A percentile compares a stretch with the other conserved stretches of the same genome.
phyloP scores from a whole-genome alignment of 108 stramenopile species.

The Discostella pseudostelligera region DNA sequence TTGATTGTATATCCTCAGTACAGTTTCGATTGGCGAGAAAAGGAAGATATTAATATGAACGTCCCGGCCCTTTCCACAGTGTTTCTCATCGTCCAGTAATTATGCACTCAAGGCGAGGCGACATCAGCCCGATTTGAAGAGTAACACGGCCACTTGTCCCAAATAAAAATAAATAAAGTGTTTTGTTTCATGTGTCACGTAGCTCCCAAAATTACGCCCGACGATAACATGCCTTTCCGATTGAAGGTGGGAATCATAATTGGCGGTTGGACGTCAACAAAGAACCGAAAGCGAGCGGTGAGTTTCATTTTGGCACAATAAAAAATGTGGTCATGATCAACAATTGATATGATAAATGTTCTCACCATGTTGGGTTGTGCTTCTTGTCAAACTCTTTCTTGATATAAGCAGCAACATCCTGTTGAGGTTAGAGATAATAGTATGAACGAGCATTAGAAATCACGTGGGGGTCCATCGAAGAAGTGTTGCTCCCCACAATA shows the following conservation, averaged over 20 bases:
- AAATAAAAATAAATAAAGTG: conserved; percentile 99
- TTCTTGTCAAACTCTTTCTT: conserved; percentile 99
- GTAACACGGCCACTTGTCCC: conserved; percentile 97
- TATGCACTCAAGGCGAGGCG: not conserved
- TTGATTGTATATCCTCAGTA: too few species aligned
- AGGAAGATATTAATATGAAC: too few species aligned
- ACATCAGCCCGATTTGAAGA: conserved; percentile 97
- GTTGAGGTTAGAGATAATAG: conserved; percentile 12
- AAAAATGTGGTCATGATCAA: not conserved
- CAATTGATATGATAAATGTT: not conserved
- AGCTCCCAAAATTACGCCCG: conserved; percentile 91
- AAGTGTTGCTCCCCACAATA: too few species aligned
- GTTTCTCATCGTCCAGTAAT: too few species aligned
- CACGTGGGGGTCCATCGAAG: too few species aligned
- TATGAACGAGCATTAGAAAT: conserved; percentile 2
- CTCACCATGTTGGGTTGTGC: conserved; percentile 98
- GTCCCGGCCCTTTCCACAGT: too few species aligned
- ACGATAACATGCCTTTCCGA: conserved; percentile 81
- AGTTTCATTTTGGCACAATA: not conserved
- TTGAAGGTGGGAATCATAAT: not conserved
- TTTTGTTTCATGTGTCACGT: conserved; percentile 98
- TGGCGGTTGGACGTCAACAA: conserved; percentile 3
- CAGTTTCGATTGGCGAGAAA: too few species aligned
- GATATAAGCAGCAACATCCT: conserved; percentile 99
- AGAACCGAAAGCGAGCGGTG: not conserved